These are phyloP conservation scores for Fusarium pseudograminearum DNA, from an alignment of 2,329 filamentous ascomycete genomes.

Conservation along the genomic window DNA sequence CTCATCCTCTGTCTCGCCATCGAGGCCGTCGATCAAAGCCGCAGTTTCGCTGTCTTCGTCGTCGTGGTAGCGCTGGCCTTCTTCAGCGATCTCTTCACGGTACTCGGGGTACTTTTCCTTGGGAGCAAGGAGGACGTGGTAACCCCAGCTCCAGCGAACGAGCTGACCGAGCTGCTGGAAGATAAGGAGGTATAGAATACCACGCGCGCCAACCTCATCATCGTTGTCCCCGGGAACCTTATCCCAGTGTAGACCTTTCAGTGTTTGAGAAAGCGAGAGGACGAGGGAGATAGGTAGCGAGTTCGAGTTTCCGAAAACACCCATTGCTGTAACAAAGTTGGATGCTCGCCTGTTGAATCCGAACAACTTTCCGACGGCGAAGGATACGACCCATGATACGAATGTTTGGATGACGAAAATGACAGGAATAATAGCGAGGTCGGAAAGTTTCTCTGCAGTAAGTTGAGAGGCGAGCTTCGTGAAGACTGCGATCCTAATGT, in stretches of 20 bases:
- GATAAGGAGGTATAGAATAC: slow-evolving; percentile 94
- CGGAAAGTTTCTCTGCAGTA: slow-evolving; percentile 87
- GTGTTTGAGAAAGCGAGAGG: slow-evolving; percentile 90
- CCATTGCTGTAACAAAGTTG: slow-evolving; percentile 98
- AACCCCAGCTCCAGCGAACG: slow-evolving; percentile 98
- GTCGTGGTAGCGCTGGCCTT: slow-evolving; percentile 70
- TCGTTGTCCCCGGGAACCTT: slow-evolving; percentile 92
- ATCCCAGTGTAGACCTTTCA: slow-evolving; percentile 94
- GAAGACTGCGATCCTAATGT: slow-evolving; percentile 73
- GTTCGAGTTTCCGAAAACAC: slow-evolving; percentile 97
- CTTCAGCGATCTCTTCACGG: slow-evolving; percentile 64
- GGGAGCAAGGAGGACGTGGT: slow-evolving; percentile 91
- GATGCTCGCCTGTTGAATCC: slow-evolving; percentile 85
- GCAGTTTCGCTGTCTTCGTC: slow-evolving; percentile 55
- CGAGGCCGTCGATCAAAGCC: slow-evolving; percentile 57
- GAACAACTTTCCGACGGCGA: slow-evolving; percentile 77
- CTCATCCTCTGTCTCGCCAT: slow-evolving; percentile 56
- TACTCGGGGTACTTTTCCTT: slow-evolving; percentile 78
- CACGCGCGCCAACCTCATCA: slow-evolving; percentile 91
- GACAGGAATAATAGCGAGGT: slow-evolving; percentile 92
- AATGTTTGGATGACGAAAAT: slow-evolving; percentile 91
- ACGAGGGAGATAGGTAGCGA: slow-evolving; percentile 97
- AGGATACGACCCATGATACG: slow-evolving; percentile 84
- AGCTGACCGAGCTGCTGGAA: slow-evolving; percentile 98
- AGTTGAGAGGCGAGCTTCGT: slow-evolving; percentile 96